A percentile compares a stretch with the other conserved stretches of the same genome.
phyloP scores from a whole-genome alignment of 768 basidiomycete species.

The Tricholoma saponaceum region DNA sequence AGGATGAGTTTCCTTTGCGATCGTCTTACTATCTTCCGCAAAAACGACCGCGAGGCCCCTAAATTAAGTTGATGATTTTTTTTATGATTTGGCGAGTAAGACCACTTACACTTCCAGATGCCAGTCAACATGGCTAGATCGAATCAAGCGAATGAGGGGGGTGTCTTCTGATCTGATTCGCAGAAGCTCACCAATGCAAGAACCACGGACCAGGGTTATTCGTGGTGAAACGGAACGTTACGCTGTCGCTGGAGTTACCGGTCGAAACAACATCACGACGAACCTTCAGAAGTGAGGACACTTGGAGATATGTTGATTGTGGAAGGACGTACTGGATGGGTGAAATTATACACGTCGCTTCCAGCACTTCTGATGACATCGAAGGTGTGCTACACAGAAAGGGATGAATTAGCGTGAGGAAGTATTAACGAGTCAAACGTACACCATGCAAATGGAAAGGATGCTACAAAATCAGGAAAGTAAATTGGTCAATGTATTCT shows the following conservation, averaged over 20 bases:
- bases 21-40: constrained; percentile 26
- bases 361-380: too few species aligned
- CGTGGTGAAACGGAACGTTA: constrained; percentile 47
- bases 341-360: too few species aligned
- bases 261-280: constrained; percentile 13
- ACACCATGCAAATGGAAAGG: too few species aligned
- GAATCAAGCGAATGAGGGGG: too few species aligned
- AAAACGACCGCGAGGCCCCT: constrained; percentile 39
- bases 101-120: constrained; percentile 36
- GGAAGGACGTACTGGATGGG: too few species aligned
- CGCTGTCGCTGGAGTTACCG: constrained; percentile 23
- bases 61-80: constrained; percentile 1
- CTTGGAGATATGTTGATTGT: too few species aligned
- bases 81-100: neutral
- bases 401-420: too few species aligned
- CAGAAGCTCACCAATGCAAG: constrained; percentile 45
- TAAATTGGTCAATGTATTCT: too few species aligned
- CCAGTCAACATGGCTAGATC: neutral
- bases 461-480: too few species aligned
- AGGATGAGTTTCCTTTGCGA: neutral
- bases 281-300: neutral
- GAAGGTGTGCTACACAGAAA: too few species aligned
- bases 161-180: too few species aligned
- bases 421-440: too few species aligned
- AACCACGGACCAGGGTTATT: constrained; percentile 37